Evolutionary conservation across 208 protist species (phyloP).

Genomic region (Trichomonas tenax): DNA sequence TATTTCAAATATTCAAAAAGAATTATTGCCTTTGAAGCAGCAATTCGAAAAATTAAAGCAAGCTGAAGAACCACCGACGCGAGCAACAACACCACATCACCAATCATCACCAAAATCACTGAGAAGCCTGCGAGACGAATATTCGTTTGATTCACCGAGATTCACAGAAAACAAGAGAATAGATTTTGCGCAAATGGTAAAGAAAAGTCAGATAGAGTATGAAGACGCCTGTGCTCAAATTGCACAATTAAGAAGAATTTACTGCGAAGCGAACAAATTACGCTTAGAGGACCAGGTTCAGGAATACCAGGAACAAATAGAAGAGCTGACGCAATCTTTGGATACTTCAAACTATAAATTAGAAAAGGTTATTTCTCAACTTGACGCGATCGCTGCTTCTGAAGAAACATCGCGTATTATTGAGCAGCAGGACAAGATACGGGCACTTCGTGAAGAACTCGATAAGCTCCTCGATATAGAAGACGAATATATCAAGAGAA

Average conservation of each 20-base stretch:
- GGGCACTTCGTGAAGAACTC: slow-evolving; percentile 56
- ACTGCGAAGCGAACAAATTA: not conserved
- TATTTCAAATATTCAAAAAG: not conserved
- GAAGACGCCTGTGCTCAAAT: not conserved
- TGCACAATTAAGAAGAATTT: not conserved
- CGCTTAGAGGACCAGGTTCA: not conserved
- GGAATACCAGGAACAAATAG: not conserved
- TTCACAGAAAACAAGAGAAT: not conserved
- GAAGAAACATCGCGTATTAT: not conserved
- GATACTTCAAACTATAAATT: not conserved
- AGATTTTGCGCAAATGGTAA: not conserved
- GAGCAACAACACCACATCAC: not conserved
- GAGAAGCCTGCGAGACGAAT: not conserved
- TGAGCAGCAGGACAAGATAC: not conserved
- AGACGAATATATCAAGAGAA: not conserved
- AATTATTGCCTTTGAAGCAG: not conserved
- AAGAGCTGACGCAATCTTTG: not conserved
- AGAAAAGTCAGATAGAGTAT: not conserved
- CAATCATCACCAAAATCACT: not conserved
- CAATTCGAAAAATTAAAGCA: not conserved
- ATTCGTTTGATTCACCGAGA: not conserved
- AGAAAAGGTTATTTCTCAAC: not conserved
- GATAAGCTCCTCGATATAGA: slow-evolving; percentile 50
- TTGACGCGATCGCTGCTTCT: not conserved
- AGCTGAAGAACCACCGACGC: not conserved